A percentile compares a stretch with the other conserved stretches of the same genome.
Conservation (phyloP, 2,329 filamentous ascomycete species). For the Colletotrichum salicis region DNA sequence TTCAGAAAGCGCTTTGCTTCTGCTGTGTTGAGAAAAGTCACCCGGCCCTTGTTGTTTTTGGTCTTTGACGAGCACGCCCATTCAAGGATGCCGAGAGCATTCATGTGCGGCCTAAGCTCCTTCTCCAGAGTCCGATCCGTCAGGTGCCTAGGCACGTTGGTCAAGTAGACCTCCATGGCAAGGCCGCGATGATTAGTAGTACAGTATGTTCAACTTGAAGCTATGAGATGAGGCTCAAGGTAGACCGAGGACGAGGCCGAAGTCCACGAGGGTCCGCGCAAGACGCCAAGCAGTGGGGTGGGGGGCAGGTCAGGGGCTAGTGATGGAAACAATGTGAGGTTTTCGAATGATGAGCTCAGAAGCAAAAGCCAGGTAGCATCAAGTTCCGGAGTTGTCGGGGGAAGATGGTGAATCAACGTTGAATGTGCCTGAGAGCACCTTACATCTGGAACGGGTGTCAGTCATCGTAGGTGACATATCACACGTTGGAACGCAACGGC, state of each 20-base stretch:
- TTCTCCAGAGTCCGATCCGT: conserved; percentile 48
- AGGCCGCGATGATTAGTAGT: neutral
- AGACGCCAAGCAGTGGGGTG: too few relatives aligned
- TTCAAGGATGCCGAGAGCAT: conserved; percentile 50
- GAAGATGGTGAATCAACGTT: neutral
- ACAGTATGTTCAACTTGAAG: neutral
- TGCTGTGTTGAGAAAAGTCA: conserved; percentile 53
- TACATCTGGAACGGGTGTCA: neutral
- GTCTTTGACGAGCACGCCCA: conserved; percentile 57
- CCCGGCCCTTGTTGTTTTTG: conserved; percentile 46
- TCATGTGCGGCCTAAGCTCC: conserved; percentile 54
- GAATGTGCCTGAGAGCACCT: neutral
- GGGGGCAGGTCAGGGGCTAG: neutral
- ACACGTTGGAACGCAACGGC: neutral
- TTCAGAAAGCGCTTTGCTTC: conserved; percentile 57
- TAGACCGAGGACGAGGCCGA: neutral
- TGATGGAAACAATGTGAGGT: neutral
- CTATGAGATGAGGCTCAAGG: neutral
- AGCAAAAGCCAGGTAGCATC: neutral
- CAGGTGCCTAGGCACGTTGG: conserved; percentile 54
- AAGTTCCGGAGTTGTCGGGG: neutral
- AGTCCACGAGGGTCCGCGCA: too few relatives aligned
- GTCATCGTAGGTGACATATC: neutral
- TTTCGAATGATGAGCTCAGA: neutral
- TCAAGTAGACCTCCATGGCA: conserved; percentile 59